These are phyloP conservation scores for Clonostachys solani DNA, from an alignment of 2,329 filamentous ascomycete genomes.

Conservation along the genomic window DNA sequence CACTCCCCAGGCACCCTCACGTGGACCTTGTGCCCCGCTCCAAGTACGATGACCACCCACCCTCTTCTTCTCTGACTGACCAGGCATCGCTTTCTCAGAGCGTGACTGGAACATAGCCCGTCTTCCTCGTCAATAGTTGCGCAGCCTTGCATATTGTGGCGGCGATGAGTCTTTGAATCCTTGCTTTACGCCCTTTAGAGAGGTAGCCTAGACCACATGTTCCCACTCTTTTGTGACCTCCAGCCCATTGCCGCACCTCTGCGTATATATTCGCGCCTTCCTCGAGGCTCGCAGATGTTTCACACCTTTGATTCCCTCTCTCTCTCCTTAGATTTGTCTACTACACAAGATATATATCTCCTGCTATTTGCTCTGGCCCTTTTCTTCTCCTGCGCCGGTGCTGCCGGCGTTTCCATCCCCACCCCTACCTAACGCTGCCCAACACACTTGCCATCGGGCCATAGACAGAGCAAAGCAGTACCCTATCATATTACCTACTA, in stretches of 20 bases:
- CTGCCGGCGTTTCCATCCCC: not conserved
- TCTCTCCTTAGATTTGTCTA: no score
- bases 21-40: constrained; percentile 11
- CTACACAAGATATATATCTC: not conserved
- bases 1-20: constrained; percentile 5
- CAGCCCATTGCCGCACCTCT: no score
- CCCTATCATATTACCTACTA: not conserved
- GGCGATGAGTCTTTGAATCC: not conserved
- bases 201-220: no score
- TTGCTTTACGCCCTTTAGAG: no score
- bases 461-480: no score
- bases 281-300: no score
- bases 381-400: not conserved
- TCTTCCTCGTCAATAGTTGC: not conserved
- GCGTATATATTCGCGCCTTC: no score
- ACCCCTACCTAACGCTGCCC: no score
- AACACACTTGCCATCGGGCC: no score
- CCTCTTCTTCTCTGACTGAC: constrained; percentile 8
- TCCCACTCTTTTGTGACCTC: no score
- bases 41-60: constrained; percentile 14
- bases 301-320: no score
- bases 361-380: not conserved
- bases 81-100: constrained; percentile 11
- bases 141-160: not conserved
- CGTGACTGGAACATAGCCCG: constrained; percentile 1